These are phyloP conservation scores for Diospyros lotus DNA, from an alignment of 148 eudicot species.

Conservation along the genomic window DNA sequence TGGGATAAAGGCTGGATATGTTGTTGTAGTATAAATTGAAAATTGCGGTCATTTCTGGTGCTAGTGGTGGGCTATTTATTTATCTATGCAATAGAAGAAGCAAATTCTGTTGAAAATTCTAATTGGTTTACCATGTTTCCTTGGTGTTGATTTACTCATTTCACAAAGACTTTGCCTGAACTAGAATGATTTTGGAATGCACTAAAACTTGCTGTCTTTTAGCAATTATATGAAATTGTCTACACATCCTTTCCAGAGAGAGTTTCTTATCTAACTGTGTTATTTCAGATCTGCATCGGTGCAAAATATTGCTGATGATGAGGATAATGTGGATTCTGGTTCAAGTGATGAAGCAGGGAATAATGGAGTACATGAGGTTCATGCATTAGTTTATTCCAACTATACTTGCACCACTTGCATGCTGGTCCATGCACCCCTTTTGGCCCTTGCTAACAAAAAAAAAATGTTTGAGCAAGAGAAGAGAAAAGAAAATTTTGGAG, in stretches of 20 bases:
- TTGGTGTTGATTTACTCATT: too few relatives aligned
- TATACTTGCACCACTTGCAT: background rate
- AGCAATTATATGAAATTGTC: background rate
- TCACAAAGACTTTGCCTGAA: too few relatives aligned
- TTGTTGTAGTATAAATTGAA: too few relatives aligned
- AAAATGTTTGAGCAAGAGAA: background rate
- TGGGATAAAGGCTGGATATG: too few relatives aligned
- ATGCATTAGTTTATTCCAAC: background rate
- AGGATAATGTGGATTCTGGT: conserved; percentile 75
- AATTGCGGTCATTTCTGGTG: too few relatives aligned
- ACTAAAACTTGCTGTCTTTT: background rate
- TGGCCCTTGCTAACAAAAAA: background rate
- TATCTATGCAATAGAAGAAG: too few relatives aligned
- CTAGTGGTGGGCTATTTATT: too few relatives aligned
- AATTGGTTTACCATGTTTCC: too few relatives aligned
- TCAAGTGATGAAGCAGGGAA: conserved; percentile 68
- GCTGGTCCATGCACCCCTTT: background rate
- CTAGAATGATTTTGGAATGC: too few relatives aligned
- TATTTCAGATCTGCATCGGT: conserved; percentile 72
- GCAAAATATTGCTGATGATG: conserved; percentile 59
- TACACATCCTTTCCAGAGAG: background rate
- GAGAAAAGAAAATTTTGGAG: background rate
- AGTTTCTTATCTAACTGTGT: conserved; percentile 13
- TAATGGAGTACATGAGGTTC: conserved; percentile 37
- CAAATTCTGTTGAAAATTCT: too few relatives aligned